Percentiles rank a stretch among this genome's conserved stretches.
These are phyloP conservation scores for Capsicum rhomboideum DNA, from an alignment of 257 asterid genomes.

Conservation along the genomic window DNA sequence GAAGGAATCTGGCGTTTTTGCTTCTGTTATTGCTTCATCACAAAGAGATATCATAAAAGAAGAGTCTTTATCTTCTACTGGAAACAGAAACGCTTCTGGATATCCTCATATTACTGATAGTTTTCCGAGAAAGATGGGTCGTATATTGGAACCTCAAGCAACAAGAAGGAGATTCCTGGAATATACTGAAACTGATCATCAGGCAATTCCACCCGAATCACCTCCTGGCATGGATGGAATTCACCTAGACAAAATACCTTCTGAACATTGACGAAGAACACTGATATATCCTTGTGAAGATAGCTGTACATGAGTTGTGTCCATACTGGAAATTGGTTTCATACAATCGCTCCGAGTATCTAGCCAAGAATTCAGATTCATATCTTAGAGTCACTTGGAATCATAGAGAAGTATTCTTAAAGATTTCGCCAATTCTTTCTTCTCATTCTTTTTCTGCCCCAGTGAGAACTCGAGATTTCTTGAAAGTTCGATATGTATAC, in stretches of 20 bases:
- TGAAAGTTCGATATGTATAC: background rate
- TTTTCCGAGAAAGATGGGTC: slow-evolving; percentile 11
- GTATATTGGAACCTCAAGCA: background rate
- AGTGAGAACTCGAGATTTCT: background rate
- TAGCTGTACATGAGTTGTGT: background rate
- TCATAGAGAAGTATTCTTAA: background rate
- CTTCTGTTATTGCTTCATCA: slow-evolving; percentile 19
- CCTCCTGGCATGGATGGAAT: slow-evolving; percentile 6
- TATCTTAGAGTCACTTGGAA: too few species aligned
- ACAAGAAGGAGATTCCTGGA: slow-evolving; percentile 2
- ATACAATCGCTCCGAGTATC: background rate
- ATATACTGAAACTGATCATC: background rate
- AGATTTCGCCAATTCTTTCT: background rate
- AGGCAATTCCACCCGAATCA: slow-evolving; percentile 10
- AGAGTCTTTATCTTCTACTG: background rate
- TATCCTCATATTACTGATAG: background rate
- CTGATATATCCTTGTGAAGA: background rate
- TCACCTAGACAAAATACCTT: background rate
- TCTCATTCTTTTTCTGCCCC: background rate
- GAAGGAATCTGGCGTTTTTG: slow-evolving; percentile 33
- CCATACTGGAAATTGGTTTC: background rate
- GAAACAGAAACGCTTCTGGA: background rate
- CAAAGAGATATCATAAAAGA: background rate
- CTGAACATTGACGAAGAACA: background rate
- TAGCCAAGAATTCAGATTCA: background rate